These are phyloP conservation scores for Podospora tetraspora DNA, from an alignment of 495 filamentous ascomycete species.

Conservation along the genomic window DNA sequence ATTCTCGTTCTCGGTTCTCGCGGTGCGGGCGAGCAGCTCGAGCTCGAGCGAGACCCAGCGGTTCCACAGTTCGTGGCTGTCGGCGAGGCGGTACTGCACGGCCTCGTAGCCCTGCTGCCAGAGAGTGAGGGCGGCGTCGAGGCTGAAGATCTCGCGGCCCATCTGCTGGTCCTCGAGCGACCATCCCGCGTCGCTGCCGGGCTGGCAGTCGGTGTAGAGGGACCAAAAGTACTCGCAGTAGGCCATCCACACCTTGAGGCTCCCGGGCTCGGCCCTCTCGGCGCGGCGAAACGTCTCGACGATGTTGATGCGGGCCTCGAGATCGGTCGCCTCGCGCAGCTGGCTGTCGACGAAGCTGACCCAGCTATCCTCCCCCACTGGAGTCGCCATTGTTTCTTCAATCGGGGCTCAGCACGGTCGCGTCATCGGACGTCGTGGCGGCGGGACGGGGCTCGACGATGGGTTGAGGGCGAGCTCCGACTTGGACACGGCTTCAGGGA, in stretches of 20 bases:
- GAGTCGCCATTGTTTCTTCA: conserved; percentile 43
- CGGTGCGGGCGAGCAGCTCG: conserved; percentile 49
- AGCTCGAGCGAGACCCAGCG: conserved; percentile 61
- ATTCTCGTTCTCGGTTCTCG: conserved; percentile 48
- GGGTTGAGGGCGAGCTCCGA: neutral
- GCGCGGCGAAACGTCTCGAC: conserved; percentile 79
- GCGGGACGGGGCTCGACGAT: neutral
- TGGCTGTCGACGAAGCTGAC: conserved; percentile 49
- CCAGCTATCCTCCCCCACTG: conserved; percentile 53
- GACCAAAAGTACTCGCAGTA: conserved; percentile 85
- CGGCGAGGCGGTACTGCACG: conserved; percentile 73
- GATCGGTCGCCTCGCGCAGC: conserved; percentile 43
- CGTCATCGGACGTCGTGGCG: conserved; percentile 21
- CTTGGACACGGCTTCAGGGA: neutral
- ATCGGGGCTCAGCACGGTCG: conserved; percentile 16
- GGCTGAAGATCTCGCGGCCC: conserved; percentile 73
- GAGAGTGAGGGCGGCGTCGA: conserved; percentile 67
- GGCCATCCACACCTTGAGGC: conserved; percentile 77
- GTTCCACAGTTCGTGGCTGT: conserved; percentile 88
- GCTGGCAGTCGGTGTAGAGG: conserved; percentile 62
- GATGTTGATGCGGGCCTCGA: conserved; percentile 60
- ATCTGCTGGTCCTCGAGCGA: conserved; percentile 68
- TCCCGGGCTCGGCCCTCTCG: conserved; percentile 74
- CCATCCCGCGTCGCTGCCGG: conserved; percentile 55
- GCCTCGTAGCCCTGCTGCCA: conserved; percentile 74